These are phyloP conservation scores for Xerocomellus chrysenteron DNA, from an alignment of 768 basidiomycete species.

Conservation along the genomic window DNA sequence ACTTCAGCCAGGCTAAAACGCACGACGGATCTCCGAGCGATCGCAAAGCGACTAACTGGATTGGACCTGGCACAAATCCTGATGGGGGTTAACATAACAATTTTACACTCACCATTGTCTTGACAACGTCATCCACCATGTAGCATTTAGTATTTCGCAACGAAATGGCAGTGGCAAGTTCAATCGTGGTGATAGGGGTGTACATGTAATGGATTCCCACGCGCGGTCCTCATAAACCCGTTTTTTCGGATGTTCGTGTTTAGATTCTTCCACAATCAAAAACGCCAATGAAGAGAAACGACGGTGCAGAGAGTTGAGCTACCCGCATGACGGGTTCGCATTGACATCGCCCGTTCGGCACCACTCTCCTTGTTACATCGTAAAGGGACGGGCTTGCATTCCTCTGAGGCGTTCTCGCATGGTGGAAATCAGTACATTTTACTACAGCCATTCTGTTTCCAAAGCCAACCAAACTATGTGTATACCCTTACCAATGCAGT, in stretches of 20 bases:
- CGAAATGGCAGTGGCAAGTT: not conserved
- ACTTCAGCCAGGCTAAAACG: not conserved
- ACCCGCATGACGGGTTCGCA: slow-evolving; percentile 44
- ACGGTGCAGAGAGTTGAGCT: slow-evolving; percentile 60
- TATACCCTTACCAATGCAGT: slow-evolving; percentile 64
- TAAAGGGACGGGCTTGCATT: slow-evolving; percentile 56
- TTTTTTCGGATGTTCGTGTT: not conserved
- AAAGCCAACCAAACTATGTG: too few relatives aligned
- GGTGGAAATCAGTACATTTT: slow-evolving; percentile 1
- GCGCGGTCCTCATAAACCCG: not conserved
- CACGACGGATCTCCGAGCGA: not conserved
- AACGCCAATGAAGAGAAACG: slow-evolving; percentile 51
- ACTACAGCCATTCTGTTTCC: too few relatives aligned
- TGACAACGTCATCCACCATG: too few relatives aligned
- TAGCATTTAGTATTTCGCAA: not conserved
- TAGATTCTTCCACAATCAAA: slow-evolving; percentile 50
- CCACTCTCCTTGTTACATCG: slow-evolving; percentile 54
- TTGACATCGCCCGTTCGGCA: slow-evolving; percentile 69
- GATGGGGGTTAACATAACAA: not conserved
- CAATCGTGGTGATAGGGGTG: not conserved
- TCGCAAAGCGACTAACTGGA: not conserved
- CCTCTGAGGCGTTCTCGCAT: slow-evolving; percentile 50
- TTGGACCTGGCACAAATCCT: not conserved
- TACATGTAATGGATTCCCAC: slow-evolving; percentile 25
- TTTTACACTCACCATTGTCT: not conserved